Conservation (phyloP, 108 stramenopile genomes). For the Skeletonema grethae region DNA sequence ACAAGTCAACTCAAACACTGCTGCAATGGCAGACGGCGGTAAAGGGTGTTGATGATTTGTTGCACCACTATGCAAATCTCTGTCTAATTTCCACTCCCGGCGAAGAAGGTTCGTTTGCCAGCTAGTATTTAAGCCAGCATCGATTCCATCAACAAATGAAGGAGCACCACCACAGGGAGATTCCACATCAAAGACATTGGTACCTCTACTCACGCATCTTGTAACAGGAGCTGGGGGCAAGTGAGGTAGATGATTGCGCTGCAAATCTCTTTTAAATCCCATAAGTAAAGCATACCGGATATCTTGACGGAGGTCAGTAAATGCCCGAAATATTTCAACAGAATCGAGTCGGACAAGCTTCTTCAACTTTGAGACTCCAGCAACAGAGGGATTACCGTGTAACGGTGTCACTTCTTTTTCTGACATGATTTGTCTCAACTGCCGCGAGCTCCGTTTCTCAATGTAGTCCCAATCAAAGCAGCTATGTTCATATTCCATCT, state of each 20-base stretch:
- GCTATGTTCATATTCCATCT: slow-evolving; percentile 24
- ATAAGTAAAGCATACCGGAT: slow-evolving; percentile 27
- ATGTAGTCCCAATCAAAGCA: slow-evolving; percentile 46
- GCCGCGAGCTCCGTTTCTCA: slow-evolving; percentile 17
- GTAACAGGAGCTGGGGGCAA: slow-evolving; percentile 23
- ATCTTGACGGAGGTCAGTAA: slow-evolving; percentile 22
- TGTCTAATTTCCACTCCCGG: neutral
- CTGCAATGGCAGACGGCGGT: neutral
- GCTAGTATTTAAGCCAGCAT: no score
- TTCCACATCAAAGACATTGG: slow-evolving; percentile 23
- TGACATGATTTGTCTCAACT: slow-evolving; percentile 9
- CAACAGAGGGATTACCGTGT: neutral
- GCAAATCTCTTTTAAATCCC: slow-evolving; percentile 22
- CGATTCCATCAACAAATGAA: no score
- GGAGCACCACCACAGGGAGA: neutral
- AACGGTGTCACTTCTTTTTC: slow-evolving; percentile 15
- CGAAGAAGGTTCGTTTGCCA: neutral
- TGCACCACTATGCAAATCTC: neutral
- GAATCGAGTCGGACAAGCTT: slow-evolving; percentile 24
- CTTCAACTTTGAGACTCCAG: slow-evolving; percentile 13
- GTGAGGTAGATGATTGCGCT: slow-evolving; percentile 17
- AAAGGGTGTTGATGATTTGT: neutral
- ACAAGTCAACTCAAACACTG: neutral
- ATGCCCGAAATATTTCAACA: slow-evolving; percentile 5
- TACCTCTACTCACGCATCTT: slow-evolving; percentile 9